Evolutionary conservation across 495 filamentous ascomycete species (phyloP), one percentile per base, ranked within the genome.

Genomic region (Amorphotheca resinae): DNA sequence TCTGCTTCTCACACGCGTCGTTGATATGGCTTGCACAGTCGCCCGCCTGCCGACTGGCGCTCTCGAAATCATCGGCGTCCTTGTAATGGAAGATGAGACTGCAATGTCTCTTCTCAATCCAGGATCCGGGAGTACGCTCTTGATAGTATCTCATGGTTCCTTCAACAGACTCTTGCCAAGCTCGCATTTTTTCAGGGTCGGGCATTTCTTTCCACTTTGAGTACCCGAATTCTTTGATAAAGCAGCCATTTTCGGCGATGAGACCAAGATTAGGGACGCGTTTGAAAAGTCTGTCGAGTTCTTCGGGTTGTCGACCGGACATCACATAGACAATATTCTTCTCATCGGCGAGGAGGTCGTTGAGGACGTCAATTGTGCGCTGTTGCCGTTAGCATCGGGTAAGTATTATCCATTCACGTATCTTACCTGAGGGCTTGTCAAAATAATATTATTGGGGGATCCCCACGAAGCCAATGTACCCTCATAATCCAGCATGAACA

Each of bases 11-110:
- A 54, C 84, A 93, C 0, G 84, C 82, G 59, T 93, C 87, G 53
- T 94, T 95, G 66, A 95, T 89, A 53, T 95, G 85, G 38, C 81
- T 86, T 2, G 84, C 85, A 56, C 82, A 85, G 55, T 95, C 88
- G 12, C 76, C 80, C 2, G 86, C 87, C 54, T 87, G 81, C 4
- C 87, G 74, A 31, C 67, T 63, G 0, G 87, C 87, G 22, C 73
- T 68, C 22, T 73, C 69, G 40, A 69, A 70, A 54, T 95, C 85
- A 38, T 88, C 84, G 1, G 82, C 82, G 30, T 76, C 74, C 50
- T 81, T 81, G 57, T 91, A 87, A 59, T 91, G 82, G 69, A 93
- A 91, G 42, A 88, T 74, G 9, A 89, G 67, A 1, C 82, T 88
- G 67, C 86, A 93, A 52, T 83, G 82, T 2, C 83, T 79, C 48